Conservation (phyloP, 1,284 basidiomycete genomes). For the Irpex lacteus region DNA sequence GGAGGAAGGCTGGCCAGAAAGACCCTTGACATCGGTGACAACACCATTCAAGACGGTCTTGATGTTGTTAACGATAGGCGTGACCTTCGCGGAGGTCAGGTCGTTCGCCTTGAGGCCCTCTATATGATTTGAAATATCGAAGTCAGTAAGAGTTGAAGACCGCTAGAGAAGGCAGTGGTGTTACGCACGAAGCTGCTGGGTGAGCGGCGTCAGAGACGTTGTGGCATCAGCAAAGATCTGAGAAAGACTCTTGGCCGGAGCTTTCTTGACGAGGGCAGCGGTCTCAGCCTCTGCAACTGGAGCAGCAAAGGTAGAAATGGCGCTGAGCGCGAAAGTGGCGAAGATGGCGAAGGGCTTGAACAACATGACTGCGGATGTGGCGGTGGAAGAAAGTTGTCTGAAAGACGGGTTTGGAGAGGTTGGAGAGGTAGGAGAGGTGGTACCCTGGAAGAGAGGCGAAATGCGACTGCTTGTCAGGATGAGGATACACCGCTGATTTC, state of each 20-base stretch:
- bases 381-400: not conserved
- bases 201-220: constrained; percentile 23
- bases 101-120: not conserved
- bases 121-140: not conserved
- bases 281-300: constrained; percentile 4
- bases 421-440: not conserved
- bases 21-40: not conserved
- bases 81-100: not conserved
- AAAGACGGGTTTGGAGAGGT: not conserved
- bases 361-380: not conserved
- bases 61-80: not conserved
- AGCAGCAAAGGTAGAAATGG: constrained; percentile 21
- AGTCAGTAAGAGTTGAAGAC: not conserved
- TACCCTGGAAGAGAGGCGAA: not conserved
- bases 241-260: constrained; percentile 21
- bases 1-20: not conserved
- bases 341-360: constrained; percentile 29
- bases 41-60: not conserved
- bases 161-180: not conserved
- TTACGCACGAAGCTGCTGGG: constrained; percentile 30
- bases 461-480: not conserved
- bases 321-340: constrained; percentile 35
- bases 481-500: not conserved
- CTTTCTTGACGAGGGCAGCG: constrained; percentile 13
- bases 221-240: constrained; percentile 23